phyloP scores from a whole-genome alignment of 2,329 filamentous ascomycete genomes.

The Lasiodiplodia sp. region DNA sequence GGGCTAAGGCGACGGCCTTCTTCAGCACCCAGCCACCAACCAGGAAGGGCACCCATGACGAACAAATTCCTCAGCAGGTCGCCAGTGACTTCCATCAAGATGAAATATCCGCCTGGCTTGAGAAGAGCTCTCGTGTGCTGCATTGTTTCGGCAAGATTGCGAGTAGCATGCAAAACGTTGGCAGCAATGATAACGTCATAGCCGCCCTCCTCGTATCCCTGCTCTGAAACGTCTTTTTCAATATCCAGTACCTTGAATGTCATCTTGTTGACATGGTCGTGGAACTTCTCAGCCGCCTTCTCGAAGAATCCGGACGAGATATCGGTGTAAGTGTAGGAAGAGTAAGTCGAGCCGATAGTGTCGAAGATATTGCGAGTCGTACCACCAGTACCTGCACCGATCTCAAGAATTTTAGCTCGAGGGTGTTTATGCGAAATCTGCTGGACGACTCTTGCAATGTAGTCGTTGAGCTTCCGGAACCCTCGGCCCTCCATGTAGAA shows the following conservation, averaged over 20 bases:
- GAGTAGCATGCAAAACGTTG: slow-evolving; percentile 33
- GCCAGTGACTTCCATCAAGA: slow-evolving; percentile 46
- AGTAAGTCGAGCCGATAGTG: slow-evolving; percentile 20
- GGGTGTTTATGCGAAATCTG: slow-evolving; percentile 6
- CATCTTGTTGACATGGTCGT: slow-evolving; percentile 5
- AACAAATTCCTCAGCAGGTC: neutral
- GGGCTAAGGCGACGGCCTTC: slow-evolving; percentile 42
- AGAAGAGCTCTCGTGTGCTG: neutral
- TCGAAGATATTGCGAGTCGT: slow-evolving; percentile 27
- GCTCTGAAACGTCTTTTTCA: slow-evolving; percentile 18
- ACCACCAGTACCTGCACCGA: slow-evolving; percentile 34
- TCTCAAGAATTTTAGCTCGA: slow-evolving; percentile 29
- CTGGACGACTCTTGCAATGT: neutral
- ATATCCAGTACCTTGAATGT: slow-evolving; percentile 31
- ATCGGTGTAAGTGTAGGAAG: slow-evolving; percentile 36
- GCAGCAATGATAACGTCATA: slow-evolving; percentile 37
- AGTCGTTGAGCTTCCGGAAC: neutral
- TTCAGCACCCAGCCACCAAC: slow-evolving; percentile 46
- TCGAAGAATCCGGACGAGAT: slow-evolving; percentile 31
- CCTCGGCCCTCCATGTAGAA: slow-evolving; percentile 2
- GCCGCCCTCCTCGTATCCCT: slow-evolving; percentile 30
- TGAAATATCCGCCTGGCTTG: slow-evolving; percentile 15
- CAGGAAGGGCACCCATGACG: slow-evolving; percentile 35
- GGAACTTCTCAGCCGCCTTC: slow-evolving; percentile 25
- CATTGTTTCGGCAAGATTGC: slow-evolving; percentile 31